Conservation (phyloP, 495 filamentous ascomycete genomes). For the Penicillium pancosmium region DNA sequence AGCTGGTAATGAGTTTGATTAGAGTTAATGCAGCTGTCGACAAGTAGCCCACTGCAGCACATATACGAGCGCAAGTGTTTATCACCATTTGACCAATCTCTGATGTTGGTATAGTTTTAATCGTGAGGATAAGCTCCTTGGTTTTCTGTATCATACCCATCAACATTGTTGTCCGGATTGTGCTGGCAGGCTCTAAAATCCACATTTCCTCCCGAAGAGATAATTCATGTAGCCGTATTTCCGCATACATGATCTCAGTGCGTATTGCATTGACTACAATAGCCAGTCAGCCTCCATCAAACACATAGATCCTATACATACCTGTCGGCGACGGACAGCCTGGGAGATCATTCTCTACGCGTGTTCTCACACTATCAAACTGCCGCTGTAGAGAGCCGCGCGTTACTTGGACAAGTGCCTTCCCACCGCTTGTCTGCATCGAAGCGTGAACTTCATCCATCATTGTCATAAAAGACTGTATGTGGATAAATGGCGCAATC, state of each 20-base stretch:
- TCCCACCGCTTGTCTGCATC: slow-evolving; percentile 18
- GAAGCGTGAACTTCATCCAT: slow-evolving; percentile 21
- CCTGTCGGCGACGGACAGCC: slow-evolving; percentile 16
- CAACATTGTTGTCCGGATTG: slow-evolving; percentile 18
- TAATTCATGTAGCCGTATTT: slow-evolving; percentile 20
- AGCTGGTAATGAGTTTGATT: slow-evolving; percentile 13
- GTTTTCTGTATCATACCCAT: slow-evolving; percentile 15
- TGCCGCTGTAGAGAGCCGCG: slow-evolving; percentile 19
- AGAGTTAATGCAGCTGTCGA: slow-evolving; percentile 17
- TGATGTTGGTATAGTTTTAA: slow-evolving; percentile 8
- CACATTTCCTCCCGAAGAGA: slow-evolving; percentile 21
- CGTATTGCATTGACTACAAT: slow-evolving; percentile 17
- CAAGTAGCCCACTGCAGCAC: slow-evolving; percentile 20
- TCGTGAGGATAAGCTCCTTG: slow-evolving; percentile 19
- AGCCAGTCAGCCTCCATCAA: slow-evolving; percentile 9
- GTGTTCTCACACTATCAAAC: slow-evolving; percentile 19
- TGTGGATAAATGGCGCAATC: slow-evolving; percentile 21
- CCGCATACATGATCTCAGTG: slow-evolving; percentile 21
- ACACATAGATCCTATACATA: not conserved
- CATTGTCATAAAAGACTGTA: slow-evolving; percentile 20
- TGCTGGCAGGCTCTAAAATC: slow-evolving; percentile 14
- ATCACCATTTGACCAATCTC: slow-evolving; percentile 21
- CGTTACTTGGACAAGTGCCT: slow-evolving; percentile 11
- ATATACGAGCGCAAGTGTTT: slow-evolving; percentile 15
- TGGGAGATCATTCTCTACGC: slow-evolving; percentile 13